Conservation (phyloP, 192 early-diverging fungal genomes). For the Haplosporangium gracile region DNA sequence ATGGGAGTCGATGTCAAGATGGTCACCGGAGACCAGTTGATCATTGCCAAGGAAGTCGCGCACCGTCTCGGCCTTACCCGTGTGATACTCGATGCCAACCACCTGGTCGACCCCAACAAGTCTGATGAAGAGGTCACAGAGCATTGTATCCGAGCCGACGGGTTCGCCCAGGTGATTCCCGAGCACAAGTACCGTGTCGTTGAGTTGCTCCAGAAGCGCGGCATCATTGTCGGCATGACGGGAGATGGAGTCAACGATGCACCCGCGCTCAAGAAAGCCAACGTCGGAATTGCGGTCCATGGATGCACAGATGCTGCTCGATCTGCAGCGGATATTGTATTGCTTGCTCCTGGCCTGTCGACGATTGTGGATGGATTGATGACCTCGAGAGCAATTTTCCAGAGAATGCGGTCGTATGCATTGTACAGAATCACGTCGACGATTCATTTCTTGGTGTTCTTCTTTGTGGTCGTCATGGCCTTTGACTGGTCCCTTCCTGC, state of each 20-base stretch:
- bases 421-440: constrained; percentile 97
- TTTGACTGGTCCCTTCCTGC: constrained; percentile 89
- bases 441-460: constrained; percentile 96
- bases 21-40: constrained; percentile 96
- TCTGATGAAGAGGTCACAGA: constrained; percentile 87
- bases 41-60: constrained; percentile 95
- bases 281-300: constrained; percentile 96
- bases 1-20: constrained; percentile 96
- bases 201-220: constrained; percentile 91
- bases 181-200: constrained; percentile 98
- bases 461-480: constrained; percentile 89
- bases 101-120: constrained; percentile 81
- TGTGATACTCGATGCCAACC: constrained; percentile 90
- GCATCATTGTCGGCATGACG: constrained; percentile 91
- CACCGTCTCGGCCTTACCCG: constrained; percentile 90
- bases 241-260: constrained; percentile 99
- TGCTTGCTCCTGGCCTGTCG: constrained; percentile 89
- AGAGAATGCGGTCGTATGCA: constrained; percentile 94
- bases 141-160: constrained; percentile 90
- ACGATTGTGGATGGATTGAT: constrained; percentile 94
- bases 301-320: constrained; percentile 96
- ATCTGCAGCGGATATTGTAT: constrained; percentile 96
- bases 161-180: constrained; percentile 97
- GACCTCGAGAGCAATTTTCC: constrained; percentile 94
- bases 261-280: constrained; percentile 96